A percentile compares a stretch with the other conserved stretches of the same genome.
Evolutionary conservation across 495 filamentous ascomycete species (phyloP).

Genomic region (Trichocladium antarcticum): DNA sequence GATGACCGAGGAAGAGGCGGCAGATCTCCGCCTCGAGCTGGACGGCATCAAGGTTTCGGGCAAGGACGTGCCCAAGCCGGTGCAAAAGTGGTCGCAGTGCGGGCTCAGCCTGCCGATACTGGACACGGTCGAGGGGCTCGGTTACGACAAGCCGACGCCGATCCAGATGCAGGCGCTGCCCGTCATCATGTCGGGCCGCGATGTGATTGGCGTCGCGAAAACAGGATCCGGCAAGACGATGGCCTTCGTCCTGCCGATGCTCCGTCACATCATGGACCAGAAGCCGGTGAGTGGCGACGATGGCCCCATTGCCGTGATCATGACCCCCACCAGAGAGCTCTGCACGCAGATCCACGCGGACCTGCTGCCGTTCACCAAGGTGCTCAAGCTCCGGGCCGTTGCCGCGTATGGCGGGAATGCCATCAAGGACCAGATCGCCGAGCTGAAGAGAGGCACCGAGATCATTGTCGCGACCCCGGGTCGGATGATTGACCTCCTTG

Average conservation of each 20-base stretch:
- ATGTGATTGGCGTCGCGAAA: slow-evolving; percentile 94
- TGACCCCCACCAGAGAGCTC: slow-evolving; percentile 92
- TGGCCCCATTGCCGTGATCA: slow-evolving; percentile 76
- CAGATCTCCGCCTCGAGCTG: slow-evolving; percentile 69
- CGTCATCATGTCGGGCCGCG: slow-evolving; percentile 88
- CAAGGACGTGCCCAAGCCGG: slow-evolving; percentile 78
- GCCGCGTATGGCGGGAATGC: slow-evolving; percentile 92
- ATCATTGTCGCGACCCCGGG: slow-evolving; percentile 93
- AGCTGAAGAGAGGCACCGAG: slow-evolving; percentile 88
- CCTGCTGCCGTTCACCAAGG: slow-evolving; percentile 85
- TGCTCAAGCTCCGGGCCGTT: slow-evolving; percentile 79
- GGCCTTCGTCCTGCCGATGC: slow-evolving; percentile 91
- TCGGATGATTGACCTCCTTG: slow-evolving; percentile 91
- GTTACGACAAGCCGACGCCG: slow-evolving; percentile 80
- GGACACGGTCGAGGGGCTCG: slow-evolving; percentile 73
- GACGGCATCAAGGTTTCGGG: slow-evolving; percentile 91
- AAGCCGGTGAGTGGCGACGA: slow-evolving; percentile 69
- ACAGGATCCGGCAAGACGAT: slow-evolving; percentile 99
- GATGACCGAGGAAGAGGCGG: slow-evolving; percentile 77
- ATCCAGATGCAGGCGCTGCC: slow-evolving; percentile 95
- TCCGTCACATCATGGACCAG: slow-evolving; percentile 95
- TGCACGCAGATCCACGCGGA: slow-evolving; percentile 92
- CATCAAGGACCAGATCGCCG: slow-evolving; percentile 96
- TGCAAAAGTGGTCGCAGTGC: slow-evolving; percentile 94
- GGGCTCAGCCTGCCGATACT: slow-evolving; percentile 76